phyloP scores from a whole-genome alignment of 768 basidiomycete species.

The Russula dissimulans region DNA sequence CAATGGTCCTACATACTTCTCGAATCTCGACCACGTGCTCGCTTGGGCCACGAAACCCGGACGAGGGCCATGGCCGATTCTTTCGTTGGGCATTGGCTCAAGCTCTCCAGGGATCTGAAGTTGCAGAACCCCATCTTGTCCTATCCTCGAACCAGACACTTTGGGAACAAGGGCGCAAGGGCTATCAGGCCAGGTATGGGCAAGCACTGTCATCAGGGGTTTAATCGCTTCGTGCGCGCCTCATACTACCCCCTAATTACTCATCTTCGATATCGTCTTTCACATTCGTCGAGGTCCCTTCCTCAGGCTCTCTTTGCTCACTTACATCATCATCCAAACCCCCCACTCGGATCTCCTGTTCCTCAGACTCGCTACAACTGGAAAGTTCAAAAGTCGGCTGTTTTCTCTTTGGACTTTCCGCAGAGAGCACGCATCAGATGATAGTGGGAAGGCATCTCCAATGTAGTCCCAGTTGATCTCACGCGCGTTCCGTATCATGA shows the following conservation, averaged over 20 bases:
- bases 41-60: no score
- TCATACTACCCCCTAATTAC: background rate
- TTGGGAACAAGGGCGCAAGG: no score
- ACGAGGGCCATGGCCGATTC: slow-evolving; percentile 12
- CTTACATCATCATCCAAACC: slow-evolving; percentile 75
- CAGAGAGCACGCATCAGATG: slow-evolving; percentile 39
- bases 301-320: no score
- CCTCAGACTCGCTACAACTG: slow-evolving; percentile 29
- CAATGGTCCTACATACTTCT: no score
- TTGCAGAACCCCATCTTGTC: slow-evolving; percentile 26
- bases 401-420: background rate
- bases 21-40: no score
- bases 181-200: no score
- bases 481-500: slow-evolving; percentile 77
- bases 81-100: slow-evolving; percentile 27
- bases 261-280: slow-evolving; percentile 44
- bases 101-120: slow-evolving; percentile 29
- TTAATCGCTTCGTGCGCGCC: slow-evolving; percentile 20
- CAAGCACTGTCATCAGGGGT: no score
- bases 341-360: slow-evolving; percentile 15
- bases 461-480: slow-evolving; percentile 89
- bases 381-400: background rate
- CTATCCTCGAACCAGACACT: no score
- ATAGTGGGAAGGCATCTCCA: slow-evolving; percentile 81
- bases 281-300: no score